These are phyloP conservation scores for Apophysomyces elegans DNA, from an alignment of 371 early-diverging fungal species.

Conservation along the genomic window DNA sequence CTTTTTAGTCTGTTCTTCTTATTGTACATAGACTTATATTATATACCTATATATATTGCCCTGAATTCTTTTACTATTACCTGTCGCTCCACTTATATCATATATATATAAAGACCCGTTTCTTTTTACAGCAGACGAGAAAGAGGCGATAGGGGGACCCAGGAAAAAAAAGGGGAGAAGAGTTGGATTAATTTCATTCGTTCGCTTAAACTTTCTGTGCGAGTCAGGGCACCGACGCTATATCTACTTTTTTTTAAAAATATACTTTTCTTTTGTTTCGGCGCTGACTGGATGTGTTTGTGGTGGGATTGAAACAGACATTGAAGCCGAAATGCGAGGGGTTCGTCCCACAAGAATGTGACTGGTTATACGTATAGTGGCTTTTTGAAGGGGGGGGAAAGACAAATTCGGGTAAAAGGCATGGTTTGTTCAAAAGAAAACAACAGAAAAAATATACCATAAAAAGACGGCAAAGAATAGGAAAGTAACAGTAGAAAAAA, in stretches of 20 bases:
- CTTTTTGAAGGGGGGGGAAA: background rate
- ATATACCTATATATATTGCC: background rate
- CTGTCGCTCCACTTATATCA: too few relatives aligned
- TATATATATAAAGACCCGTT: too few relatives aligned
- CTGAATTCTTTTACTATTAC: too few relatives aligned
- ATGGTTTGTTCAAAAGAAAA: background rate
- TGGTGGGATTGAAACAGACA: too few relatives aligned
- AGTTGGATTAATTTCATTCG: background rate
- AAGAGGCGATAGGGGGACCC: background rate
- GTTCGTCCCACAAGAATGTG: background rate
- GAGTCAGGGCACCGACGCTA: background rate
- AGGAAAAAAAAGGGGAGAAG: background rate
- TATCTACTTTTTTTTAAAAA: background rate
- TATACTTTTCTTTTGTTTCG: background rate
- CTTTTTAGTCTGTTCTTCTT: background rate
- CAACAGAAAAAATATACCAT: background rate
- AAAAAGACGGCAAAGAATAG: background rate
- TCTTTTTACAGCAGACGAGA: too few relatives aligned
- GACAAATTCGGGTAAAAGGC: too few relatives aligned
- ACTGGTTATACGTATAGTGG: background rate
- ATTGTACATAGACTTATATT: background rate
- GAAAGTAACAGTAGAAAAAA: background rate
- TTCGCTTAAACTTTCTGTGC: conserved; percentile 1
- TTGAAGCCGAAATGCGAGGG: too few relatives aligned
- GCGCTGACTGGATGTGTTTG: background rate